A percentile compares a stretch with the other conserved stretches of the same genome.
Conservation (phyloP, 2,329 filamentous ascomycete genomes). For the Neofusicoccum kwambonambiense region DNA sequence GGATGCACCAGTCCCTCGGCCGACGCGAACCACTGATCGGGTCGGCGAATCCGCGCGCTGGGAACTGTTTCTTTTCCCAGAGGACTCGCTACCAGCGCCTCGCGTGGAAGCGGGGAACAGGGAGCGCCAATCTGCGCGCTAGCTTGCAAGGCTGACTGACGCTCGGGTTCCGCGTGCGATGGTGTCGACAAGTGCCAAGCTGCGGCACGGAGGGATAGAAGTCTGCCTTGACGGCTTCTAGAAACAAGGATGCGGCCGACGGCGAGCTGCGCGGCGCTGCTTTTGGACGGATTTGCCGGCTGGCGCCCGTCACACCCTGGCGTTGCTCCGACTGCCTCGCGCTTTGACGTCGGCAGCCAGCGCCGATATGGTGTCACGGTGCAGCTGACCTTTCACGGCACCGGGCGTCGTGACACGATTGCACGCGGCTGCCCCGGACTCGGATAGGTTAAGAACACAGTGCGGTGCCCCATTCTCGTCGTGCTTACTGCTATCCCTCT, state of each 20-base stretch:
- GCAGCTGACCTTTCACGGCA: slow-evolving; percentile 7
- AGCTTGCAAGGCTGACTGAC: slow-evolving; percentile 1
- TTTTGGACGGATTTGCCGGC: neutral
- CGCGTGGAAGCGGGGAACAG: slow-evolving; percentile 12
- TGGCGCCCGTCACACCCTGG: neutral
- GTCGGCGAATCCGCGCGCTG: neutral
- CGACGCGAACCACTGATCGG: neutral
- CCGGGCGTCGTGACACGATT: neutral
- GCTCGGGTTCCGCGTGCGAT: neutral
- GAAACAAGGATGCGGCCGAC: slow-evolving; percentile 4
- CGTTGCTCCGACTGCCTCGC: neutral
- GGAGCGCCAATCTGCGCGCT: slow-evolving; percentile 2
- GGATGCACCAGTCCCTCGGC: neutral
- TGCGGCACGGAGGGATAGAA: neutral
- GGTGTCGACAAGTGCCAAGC: neutral
- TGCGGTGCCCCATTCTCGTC: neutral
- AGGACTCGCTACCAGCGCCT: neutral
- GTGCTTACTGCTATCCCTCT: neutral
- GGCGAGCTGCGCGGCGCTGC: neutral
- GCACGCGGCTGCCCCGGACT: neutral
- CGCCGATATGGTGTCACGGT: slow-evolving; percentile 10
- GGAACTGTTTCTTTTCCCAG: neutral
- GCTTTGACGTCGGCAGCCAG: neutral
- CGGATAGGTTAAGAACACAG: neutral
- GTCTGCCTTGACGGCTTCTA: slow-evolving; percentile 14